Conservation (phyloP, 108 stramenopile species). For the Pseudonitzschia delicatissima region DNA sequence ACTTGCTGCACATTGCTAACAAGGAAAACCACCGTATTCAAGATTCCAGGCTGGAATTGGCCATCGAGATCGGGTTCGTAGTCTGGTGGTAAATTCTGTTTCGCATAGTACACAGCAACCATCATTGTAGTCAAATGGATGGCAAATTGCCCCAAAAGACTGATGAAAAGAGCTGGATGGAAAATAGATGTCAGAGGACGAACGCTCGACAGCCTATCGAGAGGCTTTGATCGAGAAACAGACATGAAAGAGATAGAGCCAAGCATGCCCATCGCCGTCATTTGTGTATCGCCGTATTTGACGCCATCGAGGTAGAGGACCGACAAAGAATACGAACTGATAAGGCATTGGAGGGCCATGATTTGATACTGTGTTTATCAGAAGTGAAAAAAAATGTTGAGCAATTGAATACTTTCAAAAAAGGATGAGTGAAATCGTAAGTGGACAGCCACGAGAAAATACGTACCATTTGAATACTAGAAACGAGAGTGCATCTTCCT, state of each 20-base stretch:
- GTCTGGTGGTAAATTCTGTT: constrained; percentile 76
- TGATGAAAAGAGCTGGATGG: constrained; percentile 91
- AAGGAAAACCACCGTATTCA: constrained; percentile 93
- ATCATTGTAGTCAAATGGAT: constrained; percentile 91
- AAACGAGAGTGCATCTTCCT: constrained; percentile 88
- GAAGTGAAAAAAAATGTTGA: constrained; percentile 2
- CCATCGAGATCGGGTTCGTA: constrained; percentile 89
- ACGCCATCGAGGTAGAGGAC: constrained; percentile 96
- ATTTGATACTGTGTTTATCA: constrained; percentile 80
- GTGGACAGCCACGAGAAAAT: background rate
- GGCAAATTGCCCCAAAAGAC: constrained; percentile 90
- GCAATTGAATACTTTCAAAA: background rate
- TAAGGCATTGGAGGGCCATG: constrained; percentile 93
- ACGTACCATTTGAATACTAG: constrained; percentile 85
- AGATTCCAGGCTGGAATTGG: constrained; percentile 89
- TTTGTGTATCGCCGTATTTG: constrained; percentile 95
- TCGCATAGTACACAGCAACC: constrained; percentile 73
- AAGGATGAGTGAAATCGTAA: background rate
- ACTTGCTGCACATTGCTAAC: constrained; percentile 96
- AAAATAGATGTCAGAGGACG: constrained; percentile 94
- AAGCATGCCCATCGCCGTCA: constrained; percentile 92
- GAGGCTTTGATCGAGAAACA: constrained; percentile 91
- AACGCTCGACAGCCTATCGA: constrained; percentile 88
- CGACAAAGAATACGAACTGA: constrained; percentile 94
- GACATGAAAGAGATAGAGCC: constrained; percentile 92